Evolutionary conservation across 305 asterid genomes (phyloP), one percentile per base, ranked within the genome.

Genomic region (Fraxinus platypoda): DNA sequence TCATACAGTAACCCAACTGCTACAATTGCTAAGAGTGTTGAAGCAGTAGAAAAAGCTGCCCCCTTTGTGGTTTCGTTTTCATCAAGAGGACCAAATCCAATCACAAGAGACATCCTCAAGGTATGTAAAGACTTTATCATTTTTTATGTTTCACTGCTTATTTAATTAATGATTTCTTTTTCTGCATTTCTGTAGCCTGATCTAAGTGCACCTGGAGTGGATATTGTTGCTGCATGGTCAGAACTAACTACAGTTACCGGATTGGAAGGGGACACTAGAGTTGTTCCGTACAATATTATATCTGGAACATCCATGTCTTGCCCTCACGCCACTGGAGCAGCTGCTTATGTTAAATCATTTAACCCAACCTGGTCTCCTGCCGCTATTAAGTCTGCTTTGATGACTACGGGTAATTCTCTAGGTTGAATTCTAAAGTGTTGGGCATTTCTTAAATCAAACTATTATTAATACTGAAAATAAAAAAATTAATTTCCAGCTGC

Each of bases 161-260:
- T 74, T 19, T 35, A 37, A 74, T 33, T 9, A 74, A 49, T 15
- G 7, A 1, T 34, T 19, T 34, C 25, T 7, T 41, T 19, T 38
- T 43, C 13, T 43, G n/a, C 30, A 26, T 72, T 79, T 37, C 38
- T 13, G 26, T 78, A 92, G 97, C 97, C 94, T n/a, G 97, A 92
- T 85, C 73, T 92, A 23, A 87, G 84, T 38, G 97, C 97, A 13
- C 97, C 94, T 0, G 94, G 97, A 68, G 91, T 88, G 43, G 91
- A 91, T 85, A 92, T 92, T 41, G 83, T 92, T n/a, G 97, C 94
- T n/a, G 94, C 94, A 3, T 92, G 97, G 94, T 87, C 97, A 0
- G 88, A 76, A 57, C 89, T 84, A 2, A 82, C 89, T 1, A 85
- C 86, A 0, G 85, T 88, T 13, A 88, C 91, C 0, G 93, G 89